Evolutionary conservation across 768 basidiomycete species (phyloP), one percentile per base, ranked within the genome.

Genomic region (Tylopilus sp.): DNA sequence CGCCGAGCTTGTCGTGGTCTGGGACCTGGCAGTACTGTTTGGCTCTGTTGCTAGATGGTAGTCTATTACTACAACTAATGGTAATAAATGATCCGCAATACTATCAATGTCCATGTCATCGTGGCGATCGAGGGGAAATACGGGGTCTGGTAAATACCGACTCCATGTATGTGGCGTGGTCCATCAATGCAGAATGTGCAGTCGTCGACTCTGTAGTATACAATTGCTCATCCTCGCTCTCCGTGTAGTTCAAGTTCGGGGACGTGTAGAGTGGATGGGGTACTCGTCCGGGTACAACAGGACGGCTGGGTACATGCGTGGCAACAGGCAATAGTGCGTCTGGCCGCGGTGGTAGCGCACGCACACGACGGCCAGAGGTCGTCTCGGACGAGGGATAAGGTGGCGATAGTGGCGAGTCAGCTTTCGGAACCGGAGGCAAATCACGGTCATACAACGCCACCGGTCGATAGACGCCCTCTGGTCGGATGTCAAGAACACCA

Each of bases 291-390:
- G 43, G 42, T 20, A 4, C 28, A 20, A 17, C 40, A 26, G 26
- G 20, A 4, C 22, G 39, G 15, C 21, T 40, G 13, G 42, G 9
- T 11, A 46, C 40, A 15, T 38, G 44, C 25, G 38, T 20, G n/a
- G 42, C 25, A n/a, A 11, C 20, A 13, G 42, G 44, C 8, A 45
- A 30, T 13, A 30, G 38, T 18, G 18, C 7, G 30, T 30, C 44
- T 1, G 69, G 67, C 26, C 62, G 67, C 7, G 65, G 64, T 25
- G 69, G 69, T 28, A 70, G 57, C n/a, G 67, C 62, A 20, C 67
- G 64, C 41, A 70, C 22, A 12, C 56, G 56, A 33, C 48, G 66
- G 15, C 38, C 41, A 25, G 58, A 47, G 35, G 51, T 38, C 21
- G 44, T 57, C 9, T 60, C 60, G 39, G 52, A 47, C 40, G 35